Base-by-base conservation (phyloP, 352 stramenopile genomes). In the Aphanomyces euteiches region DNA sequence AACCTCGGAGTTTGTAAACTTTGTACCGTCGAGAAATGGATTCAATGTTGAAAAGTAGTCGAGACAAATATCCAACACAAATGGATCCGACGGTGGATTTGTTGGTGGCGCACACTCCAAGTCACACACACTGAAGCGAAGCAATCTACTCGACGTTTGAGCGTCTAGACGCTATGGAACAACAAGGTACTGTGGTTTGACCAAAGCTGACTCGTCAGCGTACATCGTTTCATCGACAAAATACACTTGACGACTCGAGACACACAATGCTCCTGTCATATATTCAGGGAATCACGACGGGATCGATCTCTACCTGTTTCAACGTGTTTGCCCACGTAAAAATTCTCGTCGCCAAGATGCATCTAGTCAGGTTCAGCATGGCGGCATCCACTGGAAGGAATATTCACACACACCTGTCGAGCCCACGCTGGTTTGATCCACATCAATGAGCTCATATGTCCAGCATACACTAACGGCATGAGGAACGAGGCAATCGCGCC, bases 31-130 rank as follows among this genome's bases (percentile, higher is more conserved):
- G 10, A 77, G 80, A 56, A 96, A 96, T 6, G 89, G 89, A 43
- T 93, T 89, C 82, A 85, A 90, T 4, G 87, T 94, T 17, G 87
- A 93, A 71, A 95, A 96, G 72, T 93, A 96, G 76, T 96, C 89
- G n/a, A 96, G 69, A 72, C 93, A 90, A 37, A 96, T 86, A 66
- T 96, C 89, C 0, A 96, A 67, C 5, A 96, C 56, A 57, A 78
- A 95, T 13, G 58, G 47, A 15, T 36, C 41, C 4, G 28, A 15
- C 10, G 50, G 48, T 17, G 40, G 40, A 10, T 37, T 28, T 34
- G 40, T n/a, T 28, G 17, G 7, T 40, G 54, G 37, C 17, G 13
- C 50, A n/a, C 10, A 13, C 15, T 28, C 40, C 36, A 70, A 37
- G 40, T 70, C 64, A 28, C 43, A 54, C 47, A 70, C 64, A 10